These are phyloP conservation scores for Chlamydomonas applanata DNA, from an alignment of 139 green algal genomes.

Conservation along the genomic window DNA sequence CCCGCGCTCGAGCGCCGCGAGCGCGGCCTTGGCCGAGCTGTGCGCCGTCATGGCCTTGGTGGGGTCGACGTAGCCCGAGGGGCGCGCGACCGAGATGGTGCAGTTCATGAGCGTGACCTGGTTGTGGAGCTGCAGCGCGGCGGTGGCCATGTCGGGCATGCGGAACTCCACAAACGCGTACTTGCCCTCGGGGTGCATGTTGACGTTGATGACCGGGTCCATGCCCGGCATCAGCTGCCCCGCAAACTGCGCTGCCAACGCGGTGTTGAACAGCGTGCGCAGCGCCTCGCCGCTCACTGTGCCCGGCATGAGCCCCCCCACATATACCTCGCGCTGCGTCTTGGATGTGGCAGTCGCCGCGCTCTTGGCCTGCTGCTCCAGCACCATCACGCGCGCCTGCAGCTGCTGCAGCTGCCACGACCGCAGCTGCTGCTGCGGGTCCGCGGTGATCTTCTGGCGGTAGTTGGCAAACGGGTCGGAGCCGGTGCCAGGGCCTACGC, in stretches of 20 bases:
- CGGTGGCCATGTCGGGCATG: slow-evolving; percentile 79
- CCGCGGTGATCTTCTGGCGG: neutral
- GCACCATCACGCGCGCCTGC: slow-evolving; percentile 66
- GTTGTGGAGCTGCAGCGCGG: slow-evolving; percentile 75
- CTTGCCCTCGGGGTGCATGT: slow-evolving; percentile 47
- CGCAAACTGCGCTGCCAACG: slow-evolving; percentile 67
- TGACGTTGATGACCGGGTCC: slow-evolving; percentile 71
- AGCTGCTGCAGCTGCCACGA: slow-evolving; percentile 83
- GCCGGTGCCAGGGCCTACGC: slow-evolving; percentile 21
- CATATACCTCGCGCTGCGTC: slow-evolving; percentile 81
- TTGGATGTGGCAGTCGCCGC: slow-evolving; percentile 67
- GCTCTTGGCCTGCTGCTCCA: slow-evolving; percentile 78
- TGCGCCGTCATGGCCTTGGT: slow-evolving; percentile 30
- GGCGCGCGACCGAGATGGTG: slow-evolving; percentile 75
- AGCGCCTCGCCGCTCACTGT: slow-evolving; percentile 64
- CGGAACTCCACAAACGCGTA: slow-evolving; percentile 90
- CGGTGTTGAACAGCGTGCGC: slow-evolving; percentile 78
- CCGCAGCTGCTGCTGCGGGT: slow-evolving; percentile 16
- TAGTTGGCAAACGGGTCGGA: slow-evolving; percentile 21
- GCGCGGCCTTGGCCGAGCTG: slow-evolving; percentile 14
- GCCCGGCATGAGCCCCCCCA: slow-evolving; percentile 74
- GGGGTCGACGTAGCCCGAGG: slow-evolving; percentile 84
- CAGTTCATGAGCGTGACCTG: slow-evolving; percentile 74
- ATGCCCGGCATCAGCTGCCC: slow-evolving; percentile 39
- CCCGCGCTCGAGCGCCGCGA: slow-evolving; percentile 31